A percentile compares a stretch with the other conserved stretches of the same genome.
phyloP scores from a whole-genome alignment of 140 eudicot genomes.

The Erigeron philadelphicus region DNA sequence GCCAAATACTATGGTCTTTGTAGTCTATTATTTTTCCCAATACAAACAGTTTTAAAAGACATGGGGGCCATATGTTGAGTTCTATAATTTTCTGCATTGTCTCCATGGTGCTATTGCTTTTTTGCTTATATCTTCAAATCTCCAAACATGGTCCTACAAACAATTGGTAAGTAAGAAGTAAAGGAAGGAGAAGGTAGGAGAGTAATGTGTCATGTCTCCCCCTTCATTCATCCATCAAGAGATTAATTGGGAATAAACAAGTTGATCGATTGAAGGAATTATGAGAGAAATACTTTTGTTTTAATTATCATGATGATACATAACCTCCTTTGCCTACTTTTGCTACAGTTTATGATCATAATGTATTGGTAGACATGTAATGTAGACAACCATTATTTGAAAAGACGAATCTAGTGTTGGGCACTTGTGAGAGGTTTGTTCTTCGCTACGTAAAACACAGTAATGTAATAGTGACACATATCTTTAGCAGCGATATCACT shows the following conservation, averaged over 20 bases:
- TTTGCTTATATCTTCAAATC: neutral
- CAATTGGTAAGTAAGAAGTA: conserved; percentile 25
- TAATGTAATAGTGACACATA: no score
- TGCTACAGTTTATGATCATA: no score
- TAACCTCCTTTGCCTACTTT: no score
- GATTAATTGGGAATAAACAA: conserved; percentile 4
- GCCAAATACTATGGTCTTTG: conserved; percentile 32
- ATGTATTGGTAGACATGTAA: no score
- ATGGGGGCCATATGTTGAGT: conserved; percentile 31
- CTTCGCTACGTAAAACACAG: no score
- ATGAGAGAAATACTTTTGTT: conserved; percentile 21
- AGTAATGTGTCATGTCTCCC: conserved; percentile 31
- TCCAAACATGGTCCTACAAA: conserved; percentile 28
- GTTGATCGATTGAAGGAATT: conserved; percentile 17
- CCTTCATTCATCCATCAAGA: conserved; percentile 29
- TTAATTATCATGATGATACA: no score
- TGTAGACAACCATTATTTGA: no score
- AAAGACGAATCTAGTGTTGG: no score
- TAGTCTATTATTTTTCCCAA: conserved; percentile 28
- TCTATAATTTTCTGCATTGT: conserved; percentile 23
- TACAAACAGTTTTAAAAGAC: conserved; percentile 27
- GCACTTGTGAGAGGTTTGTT: no score
- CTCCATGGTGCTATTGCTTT: conserved; percentile 20
- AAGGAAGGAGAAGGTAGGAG: conserved; percentile 13
- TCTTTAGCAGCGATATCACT: no score